These are phyloP conservation scores for Erodium moschatum DNA, from an alignment of 441 rosid species.

Conservation along the genomic window DNA sequence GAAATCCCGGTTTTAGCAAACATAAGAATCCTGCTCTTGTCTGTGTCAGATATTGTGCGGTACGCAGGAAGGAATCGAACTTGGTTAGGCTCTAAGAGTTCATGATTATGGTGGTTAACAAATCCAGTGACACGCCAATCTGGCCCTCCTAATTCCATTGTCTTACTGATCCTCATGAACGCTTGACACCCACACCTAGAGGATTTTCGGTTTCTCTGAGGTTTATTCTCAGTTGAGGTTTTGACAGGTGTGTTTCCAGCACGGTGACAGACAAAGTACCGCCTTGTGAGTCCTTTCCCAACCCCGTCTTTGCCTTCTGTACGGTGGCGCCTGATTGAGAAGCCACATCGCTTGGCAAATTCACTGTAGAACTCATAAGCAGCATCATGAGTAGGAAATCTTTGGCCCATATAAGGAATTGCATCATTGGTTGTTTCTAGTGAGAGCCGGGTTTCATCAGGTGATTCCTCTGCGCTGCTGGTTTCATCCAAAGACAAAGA, in stretches of 20 bases:
- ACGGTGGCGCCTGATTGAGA: constrained; percentile 87
- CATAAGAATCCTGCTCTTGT: constrained; percentile 83
- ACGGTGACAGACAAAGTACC: constrained; percentile 90
- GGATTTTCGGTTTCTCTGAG: constrained; percentile 83
- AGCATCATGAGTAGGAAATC: constrained; percentile 76
- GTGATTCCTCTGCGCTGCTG: constrained; percentile 81
- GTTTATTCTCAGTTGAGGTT: constrained; percentile 52
- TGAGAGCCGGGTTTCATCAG: constrained; percentile 58
- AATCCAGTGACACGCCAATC: constrained; percentile 98
- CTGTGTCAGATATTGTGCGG: constrained; percentile 84
- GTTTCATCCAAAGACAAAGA: constrained; percentile 73
- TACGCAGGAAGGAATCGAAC: constrained; percentile 95
- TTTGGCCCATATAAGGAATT: constrained; percentile 72
- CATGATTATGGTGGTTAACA: constrained; percentile 80
- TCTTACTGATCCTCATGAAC: constrained; percentile 73
- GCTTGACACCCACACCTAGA: constrained; percentile 95
- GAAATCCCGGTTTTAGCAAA: constrained; percentile 94
- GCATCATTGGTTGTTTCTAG: constrained; percentile 52
- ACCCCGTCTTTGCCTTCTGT: constrained; percentile 97
- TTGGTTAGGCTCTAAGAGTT: constrained; percentile 78
- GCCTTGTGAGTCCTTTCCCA: constrained; percentile 91
- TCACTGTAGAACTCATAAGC: constrained; percentile 84
- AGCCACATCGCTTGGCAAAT: constrained; percentile 78
- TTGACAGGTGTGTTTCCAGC: constrained; percentile 96
- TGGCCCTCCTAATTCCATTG: constrained; percentile 51